A percentile compares a stretch with the other conserved stretches of the same genome.
Evolutionary conservation across 306 rosid species (phyloP).

Genomic region (Abrus precatorius): DNA sequence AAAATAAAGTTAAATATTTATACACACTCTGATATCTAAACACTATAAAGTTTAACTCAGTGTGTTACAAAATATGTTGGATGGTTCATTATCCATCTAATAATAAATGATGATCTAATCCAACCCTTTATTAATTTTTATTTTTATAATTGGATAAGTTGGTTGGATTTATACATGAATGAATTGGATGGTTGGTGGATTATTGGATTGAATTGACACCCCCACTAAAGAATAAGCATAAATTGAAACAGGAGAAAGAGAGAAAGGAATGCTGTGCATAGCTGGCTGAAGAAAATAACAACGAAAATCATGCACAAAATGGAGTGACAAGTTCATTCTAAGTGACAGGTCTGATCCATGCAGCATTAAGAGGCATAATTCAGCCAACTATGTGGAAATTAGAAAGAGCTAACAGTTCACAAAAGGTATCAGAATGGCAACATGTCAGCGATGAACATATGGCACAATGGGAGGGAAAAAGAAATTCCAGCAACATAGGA

Average conservation of each 20-base stretch:
- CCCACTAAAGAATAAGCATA: not conserved
- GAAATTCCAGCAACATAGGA: slow-evolving; percentile 21
- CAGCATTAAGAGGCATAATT: slow-evolving; percentile 19
- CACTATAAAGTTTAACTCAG: no score
- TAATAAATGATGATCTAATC: no score
- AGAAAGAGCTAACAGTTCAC: slow-evolving; percentile 16
- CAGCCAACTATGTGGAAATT: slow-evolving; percentile 11
- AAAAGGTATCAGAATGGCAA: not conserved
- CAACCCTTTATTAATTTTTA: no score
- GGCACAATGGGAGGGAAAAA: not conserved
- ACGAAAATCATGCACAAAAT: not conserved
- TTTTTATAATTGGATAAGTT: no score
- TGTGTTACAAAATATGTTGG: no score
- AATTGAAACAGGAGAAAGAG: slow-evolving; percentile 10
- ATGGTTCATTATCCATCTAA: no score
- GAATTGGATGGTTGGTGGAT: no score
- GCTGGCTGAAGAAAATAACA: slow-evolving; percentile 27
- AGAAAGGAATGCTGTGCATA: slow-evolving; percentile 13
- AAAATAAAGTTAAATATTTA: no score
- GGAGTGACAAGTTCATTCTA: slow-evolving; percentile 34
- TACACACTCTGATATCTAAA: no score
- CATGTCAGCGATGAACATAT: not conserved
- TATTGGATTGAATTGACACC: no score
- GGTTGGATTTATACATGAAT: no score
- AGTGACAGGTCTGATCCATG: not conserved